Conservation (phyloP, 306 rosid genomes). For the Sesbania bispinosa region DNA sequence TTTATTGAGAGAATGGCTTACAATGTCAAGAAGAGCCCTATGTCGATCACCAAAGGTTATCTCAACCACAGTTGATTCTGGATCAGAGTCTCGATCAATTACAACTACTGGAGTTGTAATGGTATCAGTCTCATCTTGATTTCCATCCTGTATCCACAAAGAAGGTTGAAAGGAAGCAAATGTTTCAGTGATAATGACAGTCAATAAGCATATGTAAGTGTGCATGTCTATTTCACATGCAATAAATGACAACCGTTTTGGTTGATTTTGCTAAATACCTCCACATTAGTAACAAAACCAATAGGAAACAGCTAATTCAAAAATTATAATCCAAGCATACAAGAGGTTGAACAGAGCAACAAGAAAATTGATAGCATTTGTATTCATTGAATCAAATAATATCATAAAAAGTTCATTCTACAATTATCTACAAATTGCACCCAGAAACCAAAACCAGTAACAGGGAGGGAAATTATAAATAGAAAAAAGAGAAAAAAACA, state of each 20-base stretch:
- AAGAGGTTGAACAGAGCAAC: too few species aligned
- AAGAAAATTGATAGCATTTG: too few species aligned
- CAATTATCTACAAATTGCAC: too few species aligned
- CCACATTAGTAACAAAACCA: slow-evolving; percentile 62
- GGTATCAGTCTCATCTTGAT: slow-evolving; percentile 49
- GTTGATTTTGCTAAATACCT: slow-evolving; percentile 51
- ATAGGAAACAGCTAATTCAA: too few species aligned
- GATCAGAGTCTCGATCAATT: slow-evolving; percentile 93
- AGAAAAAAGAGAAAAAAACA: too few species aligned
- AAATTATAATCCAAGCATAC: too few species aligned
- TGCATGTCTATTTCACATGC: slow-evolving; percentile 21
- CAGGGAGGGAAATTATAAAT: too few species aligned
- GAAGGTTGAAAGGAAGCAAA: slow-evolving; percentile 18
- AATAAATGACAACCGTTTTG: slow-evolving; percentile 5
- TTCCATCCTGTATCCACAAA: slow-evolving; percentile 61
- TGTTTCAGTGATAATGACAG: slow-evolving; percentile 13
- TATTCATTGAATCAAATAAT: too few species aligned
- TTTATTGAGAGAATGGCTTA: slow-evolving; percentile 14
- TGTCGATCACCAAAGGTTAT: slow-evolving; percentile 95
- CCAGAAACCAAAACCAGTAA: too few species aligned
- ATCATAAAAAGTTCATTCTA: too few species aligned
- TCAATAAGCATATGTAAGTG: not conserved
- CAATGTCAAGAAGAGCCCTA: slow-evolving; percentile 98
- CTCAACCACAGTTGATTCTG: slow-evolving; percentile 88
- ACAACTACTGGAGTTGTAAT: slow-evolving; percentile 79